These are phyloP conservation scores for Ogataea nakhonphanomensis DNA, from an alignment of 805 yeast species.

Conservation along the genomic window DNA sequence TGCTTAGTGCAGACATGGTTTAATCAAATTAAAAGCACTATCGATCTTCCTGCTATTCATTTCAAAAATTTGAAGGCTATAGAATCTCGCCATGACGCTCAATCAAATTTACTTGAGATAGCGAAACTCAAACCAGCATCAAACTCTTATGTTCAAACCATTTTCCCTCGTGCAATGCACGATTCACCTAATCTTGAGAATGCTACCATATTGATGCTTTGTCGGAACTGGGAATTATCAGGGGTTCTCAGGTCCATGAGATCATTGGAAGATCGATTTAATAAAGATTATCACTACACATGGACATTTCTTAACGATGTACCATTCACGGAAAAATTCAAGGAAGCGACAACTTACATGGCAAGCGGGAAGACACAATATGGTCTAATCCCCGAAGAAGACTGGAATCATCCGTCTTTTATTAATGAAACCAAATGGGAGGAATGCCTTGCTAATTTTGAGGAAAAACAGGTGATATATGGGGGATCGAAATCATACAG, in stretches of 20 bases:
- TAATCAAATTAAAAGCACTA: too few species aligned
- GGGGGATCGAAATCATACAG: constrained; percentile 69
- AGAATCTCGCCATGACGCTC: constrained; percentile 12
- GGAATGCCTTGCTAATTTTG: constrained; percentile 42
- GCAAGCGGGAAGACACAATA: constrained; percentile 66
- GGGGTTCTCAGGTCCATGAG: constrained; percentile 77
- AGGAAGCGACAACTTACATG: constrained; percentile 54
- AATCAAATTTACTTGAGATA: constrained; percentile 8
- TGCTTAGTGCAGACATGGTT: background rate
- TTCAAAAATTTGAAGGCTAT: constrained; percentile 10
- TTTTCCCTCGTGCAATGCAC: constrained; percentile 22
- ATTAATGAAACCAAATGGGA: constrained; percentile 59
- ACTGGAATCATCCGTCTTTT: constrained; percentile 76
- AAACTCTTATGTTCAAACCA: constrained; percentile 36
- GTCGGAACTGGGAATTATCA: constrained; percentile 71
- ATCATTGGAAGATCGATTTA: constrained; percentile 72
- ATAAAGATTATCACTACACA: constrained; percentile 60
- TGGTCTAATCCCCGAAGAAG: constrained; percentile 60
- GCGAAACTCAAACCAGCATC: constrained; percentile 35
- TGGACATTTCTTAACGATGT: constrained; percentile 81
- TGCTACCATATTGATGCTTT: constrained; percentile 86
- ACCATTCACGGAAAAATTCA: constrained; percentile 62
- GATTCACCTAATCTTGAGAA: constrained; percentile 50
- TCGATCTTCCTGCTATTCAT: constrained; percentile 13
- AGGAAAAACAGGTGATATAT: constrained; percentile 51